These are phyloP conservation scores for Mycena alexandri DNA, from an alignment of 768 basidiomycete genomes.

Conservation along the genomic window DNA sequence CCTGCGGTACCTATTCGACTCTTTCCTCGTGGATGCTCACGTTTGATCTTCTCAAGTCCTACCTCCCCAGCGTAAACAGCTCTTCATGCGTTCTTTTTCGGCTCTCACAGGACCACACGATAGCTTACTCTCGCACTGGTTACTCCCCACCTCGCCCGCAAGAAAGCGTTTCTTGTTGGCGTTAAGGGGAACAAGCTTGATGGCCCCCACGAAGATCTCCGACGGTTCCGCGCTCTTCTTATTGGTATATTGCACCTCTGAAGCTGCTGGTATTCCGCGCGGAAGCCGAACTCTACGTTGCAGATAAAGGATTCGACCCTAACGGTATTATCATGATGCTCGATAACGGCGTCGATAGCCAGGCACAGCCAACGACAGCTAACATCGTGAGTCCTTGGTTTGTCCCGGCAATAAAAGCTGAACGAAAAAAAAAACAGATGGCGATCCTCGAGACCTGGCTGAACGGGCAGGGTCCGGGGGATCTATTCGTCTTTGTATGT, in stretches of 20 bases:
- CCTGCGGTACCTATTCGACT: no score
- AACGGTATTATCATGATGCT: slow-evolving; percentile 8
- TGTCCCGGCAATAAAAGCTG: no score
- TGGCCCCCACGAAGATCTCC: slow-evolving; percentile 1
- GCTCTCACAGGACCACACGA: background rate
- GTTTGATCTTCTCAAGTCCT: background rate
- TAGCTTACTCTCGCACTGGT: background rate
- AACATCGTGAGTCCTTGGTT: slow-evolving; percentile 5
- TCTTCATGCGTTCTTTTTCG: background rate
- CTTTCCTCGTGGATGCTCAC: background rate
- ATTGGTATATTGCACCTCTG: slow-evolving; percentile 1
- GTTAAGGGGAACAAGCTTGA: background rate
- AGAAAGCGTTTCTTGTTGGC: slow-evolving; percentile 4
- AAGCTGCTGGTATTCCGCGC: no score
- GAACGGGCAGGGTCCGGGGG: background rate
- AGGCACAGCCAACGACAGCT: background rate
- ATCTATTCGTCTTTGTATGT: slow-evolving; percentile 24
- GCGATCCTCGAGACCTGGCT: background rate
- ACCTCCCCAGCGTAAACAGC: background rate
- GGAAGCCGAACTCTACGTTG: no score
- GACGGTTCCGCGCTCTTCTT: slow-evolving; percentile 4
- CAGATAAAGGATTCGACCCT: slow-evolving; percentile 2
- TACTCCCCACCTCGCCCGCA: background rate
- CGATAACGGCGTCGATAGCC: slow-evolving; percentile 13
- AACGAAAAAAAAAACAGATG: no score